phyloP scores from a whole-genome alignment of 2,329 filamentous ascomycete genomes.

The Leptographium procerum region DNA sequence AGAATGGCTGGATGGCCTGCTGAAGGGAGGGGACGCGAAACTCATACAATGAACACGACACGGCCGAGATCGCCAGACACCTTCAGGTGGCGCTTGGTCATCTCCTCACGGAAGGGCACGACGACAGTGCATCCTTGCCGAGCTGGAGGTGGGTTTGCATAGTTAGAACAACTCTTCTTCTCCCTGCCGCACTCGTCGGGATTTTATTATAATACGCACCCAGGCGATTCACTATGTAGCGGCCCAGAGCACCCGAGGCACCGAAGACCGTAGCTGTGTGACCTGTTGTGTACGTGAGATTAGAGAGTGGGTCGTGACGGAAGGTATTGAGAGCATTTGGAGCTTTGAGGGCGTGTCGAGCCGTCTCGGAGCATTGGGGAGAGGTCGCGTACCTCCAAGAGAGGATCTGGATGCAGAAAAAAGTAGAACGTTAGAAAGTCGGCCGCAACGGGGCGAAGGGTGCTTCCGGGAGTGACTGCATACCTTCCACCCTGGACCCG shows the following conservation, averaged over 20 bases:
- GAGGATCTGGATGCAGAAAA: conserved; percentile 49
- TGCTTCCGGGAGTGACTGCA: conserved; percentile 18
- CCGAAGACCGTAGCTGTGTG: conserved; percentile 97
- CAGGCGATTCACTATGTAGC: conserved; percentile 94
- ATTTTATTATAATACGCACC: conserved; percentile 34
- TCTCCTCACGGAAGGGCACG: conserved; percentile 90
- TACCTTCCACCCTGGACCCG: conserved; percentile 83
- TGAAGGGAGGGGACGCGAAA: neutral
- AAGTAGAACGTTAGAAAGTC: conserved; percentile 5
- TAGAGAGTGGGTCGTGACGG: neutral
- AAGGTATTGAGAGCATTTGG: too few species aligned
- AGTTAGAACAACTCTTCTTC: neutral
- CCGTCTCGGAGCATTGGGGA: too few species aligned
- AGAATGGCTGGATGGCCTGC: conserved; percentile 1
- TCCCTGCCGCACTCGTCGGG: neutral
- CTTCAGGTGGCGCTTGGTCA: conserved; percentile 94
- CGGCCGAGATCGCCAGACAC: conserved; percentile 88
- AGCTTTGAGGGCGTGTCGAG: too few species aligned
- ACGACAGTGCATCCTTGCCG: conserved; percentile 90
- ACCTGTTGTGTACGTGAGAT: conserved; percentile 36
- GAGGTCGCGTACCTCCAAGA: conserved; percentile 58
- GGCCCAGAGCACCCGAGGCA: conserved; percentile 86
- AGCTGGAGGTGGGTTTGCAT: conserved; percentile 40
- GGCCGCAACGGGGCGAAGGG: conserved; percentile 9
- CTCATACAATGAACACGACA: conserved; percentile 70